Conservation (phyloP, 2,329 filamentous ascomycete genomes). For the Claviceps sp. region DNA sequence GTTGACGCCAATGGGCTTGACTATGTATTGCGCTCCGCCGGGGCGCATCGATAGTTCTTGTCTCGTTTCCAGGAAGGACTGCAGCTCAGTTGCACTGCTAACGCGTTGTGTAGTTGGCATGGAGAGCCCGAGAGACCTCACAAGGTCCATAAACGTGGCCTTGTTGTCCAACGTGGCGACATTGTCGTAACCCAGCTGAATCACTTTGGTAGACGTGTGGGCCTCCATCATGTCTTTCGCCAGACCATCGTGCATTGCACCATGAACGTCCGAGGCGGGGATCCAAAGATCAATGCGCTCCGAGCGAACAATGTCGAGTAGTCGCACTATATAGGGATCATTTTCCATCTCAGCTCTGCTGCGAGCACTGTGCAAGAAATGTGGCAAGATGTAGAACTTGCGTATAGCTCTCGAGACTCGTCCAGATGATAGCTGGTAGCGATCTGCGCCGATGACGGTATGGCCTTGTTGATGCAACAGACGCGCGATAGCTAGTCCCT, state of each 20-base stretch:
- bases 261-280: constrained; percentile 55
- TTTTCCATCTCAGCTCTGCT: constrained; percentile 6
- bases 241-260: constrained; percentile 51
- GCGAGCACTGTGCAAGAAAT: constrained; percentile 9
- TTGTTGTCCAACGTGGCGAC: constrained; percentile 51
- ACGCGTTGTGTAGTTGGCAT: constrained; percentile 41
- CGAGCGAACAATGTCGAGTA: constrained; percentile 43
- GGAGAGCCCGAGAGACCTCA: constrained; percentile 37
- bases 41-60: constrained; percentile 12
- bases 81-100: constrained; percentile 35
- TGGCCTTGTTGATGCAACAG: constrained; percentile 51
- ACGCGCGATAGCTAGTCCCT: constrained; percentile 54
- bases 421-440: constrained; percentile 37
- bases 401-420: constrained; percentile 44
- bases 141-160: constrained; percentile 48
- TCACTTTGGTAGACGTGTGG: constrained; percentile 42
- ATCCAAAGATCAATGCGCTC: constrained; percentile 61
- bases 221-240: constrained; percentile 48
- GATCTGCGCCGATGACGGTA: constrained; percentile 59
- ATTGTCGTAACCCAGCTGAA: constrained; percentile 47
- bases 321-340: constrained; percentile 38
- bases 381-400: constrained; percentile 36
- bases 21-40: constrained; percentile 37
- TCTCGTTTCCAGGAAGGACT: constrained; percentile 33
- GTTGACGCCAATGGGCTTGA: constrained; percentile 53